Conservation (phyloP, 78 protist species). For the Isochrysis galbana region DNA sequence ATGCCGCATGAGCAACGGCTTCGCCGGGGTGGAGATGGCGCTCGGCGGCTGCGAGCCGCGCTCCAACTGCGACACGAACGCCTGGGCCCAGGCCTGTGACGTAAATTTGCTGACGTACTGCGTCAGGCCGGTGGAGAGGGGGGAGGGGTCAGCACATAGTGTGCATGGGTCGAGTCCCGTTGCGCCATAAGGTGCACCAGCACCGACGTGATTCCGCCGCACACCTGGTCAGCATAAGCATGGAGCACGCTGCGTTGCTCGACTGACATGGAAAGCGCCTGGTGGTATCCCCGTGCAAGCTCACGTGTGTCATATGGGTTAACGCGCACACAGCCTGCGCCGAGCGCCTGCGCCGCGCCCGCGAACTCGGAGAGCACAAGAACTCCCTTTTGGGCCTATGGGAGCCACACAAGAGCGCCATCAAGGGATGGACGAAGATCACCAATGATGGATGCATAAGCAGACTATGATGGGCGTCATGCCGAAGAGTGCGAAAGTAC, state of each 20-base stretch:
- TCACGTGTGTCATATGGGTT: slow-evolving; percentile 48
- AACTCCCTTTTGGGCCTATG: slow-evolving; percentile 46
- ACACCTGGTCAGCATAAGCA: neutral
- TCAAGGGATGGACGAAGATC: too few relatives aligned
- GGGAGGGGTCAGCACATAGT: too few relatives aligned
- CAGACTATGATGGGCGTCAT: too few relatives aligned
- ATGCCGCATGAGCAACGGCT: neutral
- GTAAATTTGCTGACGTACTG: neutral
- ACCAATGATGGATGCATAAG: too few relatives aligned
- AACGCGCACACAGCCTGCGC: slow-evolving; percentile 32
- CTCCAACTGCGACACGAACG: neutral
- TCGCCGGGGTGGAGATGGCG: neutral
- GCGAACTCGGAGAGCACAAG: slow-evolving; percentile 65
- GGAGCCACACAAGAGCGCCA: too few relatives aligned
- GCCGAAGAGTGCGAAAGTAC: too few relatives aligned
- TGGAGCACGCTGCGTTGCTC: slow-evolving; percentile 10
- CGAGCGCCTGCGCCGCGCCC: slow-evolving; percentile 54
- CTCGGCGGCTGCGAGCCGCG: neutral
- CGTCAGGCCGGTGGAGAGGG: too few relatives aligned
- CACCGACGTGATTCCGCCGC: too few relatives aligned
- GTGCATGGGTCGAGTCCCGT: too few relatives aligned
- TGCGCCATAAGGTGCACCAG: too few relatives aligned
- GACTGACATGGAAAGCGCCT: slow-evolving; percentile 6
- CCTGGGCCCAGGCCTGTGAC: neutral
- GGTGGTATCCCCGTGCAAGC: neutral